Evolutionary conservation across 1,139 yeast species (phyloP).

Genomic region (Taiozyma sp.): DNA sequence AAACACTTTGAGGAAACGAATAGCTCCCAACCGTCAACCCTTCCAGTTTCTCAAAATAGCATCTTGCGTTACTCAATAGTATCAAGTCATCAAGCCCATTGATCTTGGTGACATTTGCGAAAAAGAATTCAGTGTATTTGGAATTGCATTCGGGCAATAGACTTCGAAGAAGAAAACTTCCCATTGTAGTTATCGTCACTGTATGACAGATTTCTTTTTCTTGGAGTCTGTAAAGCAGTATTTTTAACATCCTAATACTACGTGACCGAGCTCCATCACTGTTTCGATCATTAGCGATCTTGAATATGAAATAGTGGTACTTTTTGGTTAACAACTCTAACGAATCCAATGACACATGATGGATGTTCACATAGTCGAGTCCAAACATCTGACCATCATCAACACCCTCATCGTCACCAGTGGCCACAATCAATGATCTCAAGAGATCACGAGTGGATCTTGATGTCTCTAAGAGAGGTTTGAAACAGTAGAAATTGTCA

Average conservation of each 20-base stretch:
- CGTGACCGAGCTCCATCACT: no score
- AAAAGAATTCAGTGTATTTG: constrained; percentile 12
- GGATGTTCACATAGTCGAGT: constrained; percentile 4
- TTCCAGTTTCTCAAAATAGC: constrained; percentile 13
- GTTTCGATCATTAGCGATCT: background rate
- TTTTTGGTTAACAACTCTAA: constrained; percentile 1
- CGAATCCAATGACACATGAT: constrained; percentile 5
- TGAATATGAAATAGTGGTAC: constrained; percentile 12
- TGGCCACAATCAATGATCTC: constrained; percentile 6
- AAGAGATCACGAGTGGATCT: constrained; percentile 4
- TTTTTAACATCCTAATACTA: constrained; percentile 9
- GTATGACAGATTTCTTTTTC: constrained; percentile 9
- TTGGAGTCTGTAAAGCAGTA: constrained; percentile 11
- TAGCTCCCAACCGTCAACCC: constrained; percentile 16
- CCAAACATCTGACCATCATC: background rate
- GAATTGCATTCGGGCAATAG: constrained; percentile 18
- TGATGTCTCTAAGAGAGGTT: constrained; percentile 10
- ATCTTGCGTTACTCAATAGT: constrained; percentile 16
- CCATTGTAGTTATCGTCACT: constrained; percentile 1
- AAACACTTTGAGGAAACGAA: constrained; percentile 14
- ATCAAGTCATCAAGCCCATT: constrained; percentile 18
- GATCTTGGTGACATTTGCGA: constrained; percentile 10
- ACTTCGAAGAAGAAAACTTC: constrained; percentile 8
- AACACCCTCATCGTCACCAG: constrained; percentile 1
- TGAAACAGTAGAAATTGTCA: constrained; percentile 9